These are phyloP conservation scores for Carex scoparia DNA, from an alignment of 176 grass and related monocot species.

Conservation along the genomic window DNA sequence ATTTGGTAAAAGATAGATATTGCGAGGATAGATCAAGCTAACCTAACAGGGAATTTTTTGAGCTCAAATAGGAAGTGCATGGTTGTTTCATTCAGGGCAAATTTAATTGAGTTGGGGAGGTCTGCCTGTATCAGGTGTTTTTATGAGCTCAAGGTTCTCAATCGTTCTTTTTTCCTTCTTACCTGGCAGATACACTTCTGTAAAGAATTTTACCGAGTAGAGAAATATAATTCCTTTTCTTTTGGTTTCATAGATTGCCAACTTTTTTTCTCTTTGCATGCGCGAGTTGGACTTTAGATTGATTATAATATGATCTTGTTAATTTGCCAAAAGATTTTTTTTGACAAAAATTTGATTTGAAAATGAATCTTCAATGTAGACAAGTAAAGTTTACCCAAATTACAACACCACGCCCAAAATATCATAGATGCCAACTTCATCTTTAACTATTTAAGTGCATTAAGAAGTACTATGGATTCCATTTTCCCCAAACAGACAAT, in stretches of 20 bases:
- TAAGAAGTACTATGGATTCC: neutral
- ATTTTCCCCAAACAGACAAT: neutral
- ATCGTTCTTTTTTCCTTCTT: neutral
- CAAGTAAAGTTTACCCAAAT: neutral
- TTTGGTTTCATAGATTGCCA: neutral
- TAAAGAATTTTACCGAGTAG: constrained; percentile 21
- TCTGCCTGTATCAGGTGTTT: neutral
- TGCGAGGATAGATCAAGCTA: constrained; percentile 19
- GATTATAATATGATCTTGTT: neutral
- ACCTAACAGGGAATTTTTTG: constrained; percentile 5
- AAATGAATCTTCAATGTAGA: neutral
- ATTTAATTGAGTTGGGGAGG: neutral
- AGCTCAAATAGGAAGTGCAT: constrained; percentile 10
- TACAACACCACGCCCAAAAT: neutral
- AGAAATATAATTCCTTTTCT: constrained; percentile 16
- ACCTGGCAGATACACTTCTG: constrained; percentile 9
- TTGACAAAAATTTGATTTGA: neutral
- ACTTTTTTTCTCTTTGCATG: neutral
- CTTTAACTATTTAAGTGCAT: neutral
- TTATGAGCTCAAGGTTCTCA: constrained; percentile 16
- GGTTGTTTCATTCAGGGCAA: neutral
- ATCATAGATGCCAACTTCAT: neutral
- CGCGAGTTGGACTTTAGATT: neutral
- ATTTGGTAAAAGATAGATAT: constrained; percentile 61
- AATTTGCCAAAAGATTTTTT: neutral